Evolutionary conservation across 306 rosid species (phyloP), one percentile per base, ranked within the genome.

Genomic region (Urtica urens): DNA sequence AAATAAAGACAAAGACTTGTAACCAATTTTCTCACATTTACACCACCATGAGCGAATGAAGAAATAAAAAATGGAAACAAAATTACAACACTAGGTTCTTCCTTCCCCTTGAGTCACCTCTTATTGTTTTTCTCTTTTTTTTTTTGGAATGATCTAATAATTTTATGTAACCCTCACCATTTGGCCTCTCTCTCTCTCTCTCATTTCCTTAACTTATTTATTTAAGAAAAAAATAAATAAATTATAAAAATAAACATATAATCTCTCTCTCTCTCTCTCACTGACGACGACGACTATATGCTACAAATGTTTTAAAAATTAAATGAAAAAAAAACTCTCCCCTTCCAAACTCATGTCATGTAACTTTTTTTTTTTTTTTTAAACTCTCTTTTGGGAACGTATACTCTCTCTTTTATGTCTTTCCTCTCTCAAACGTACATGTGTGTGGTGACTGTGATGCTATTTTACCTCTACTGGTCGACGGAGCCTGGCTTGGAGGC

Each of bases 221-320:
- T 65, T 58, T 70, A 46, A 55, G 58, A 78, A 69, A 79, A 74
- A 79, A 60, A 69, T 72, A 77, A 72, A 67, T 70, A 67, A 70
- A 77, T 65, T 58, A 64, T 49, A 65, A 74, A 61, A 46, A 40
- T 49, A 62, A 58, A 72, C 74, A 74, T 68, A 53, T 74, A 67
- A 70, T 71, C 72, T 60, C 52, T 39, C 58, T n/a, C n/a, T n/a
- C n/a, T n/a, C n/a, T n/a, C n/a, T n/a, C n/a, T n/a, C n/a, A n/a
- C n/a, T n/a, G n/a, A n/a, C n/a, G n/a, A n/a, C 40, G 40, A 35
- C 59, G 83, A 71, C 83, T 56, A 51, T 66, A 66, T 56, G 74
- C 71, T 71, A 35, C 58, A 47, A 69, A 48, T 49, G 57, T 23
- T 49, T 29, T 50, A 42, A 40, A 10, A 10, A 30, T 14, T 25